These are phyloP conservation scores for Myxozyma nipponensis DNA, from an alignment of 805 yeast genomes.

Conservation along the genomic window DNA sequence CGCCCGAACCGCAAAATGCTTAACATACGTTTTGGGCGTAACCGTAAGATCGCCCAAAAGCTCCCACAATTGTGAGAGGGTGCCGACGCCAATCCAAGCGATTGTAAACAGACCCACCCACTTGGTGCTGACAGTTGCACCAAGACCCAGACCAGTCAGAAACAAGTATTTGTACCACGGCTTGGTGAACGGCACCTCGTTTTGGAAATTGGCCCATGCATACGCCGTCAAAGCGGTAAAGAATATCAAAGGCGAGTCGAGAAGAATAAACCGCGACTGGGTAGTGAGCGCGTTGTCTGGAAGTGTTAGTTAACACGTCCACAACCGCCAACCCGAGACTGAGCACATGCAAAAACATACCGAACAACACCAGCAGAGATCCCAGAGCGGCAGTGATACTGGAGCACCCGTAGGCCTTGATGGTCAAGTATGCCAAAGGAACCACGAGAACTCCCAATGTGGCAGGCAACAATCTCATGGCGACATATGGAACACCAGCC, in stretches of 20 bases:
- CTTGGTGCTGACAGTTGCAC: conserved; percentile 56
- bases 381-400: conserved; percentile 50
- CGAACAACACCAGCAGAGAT: conserved; percentile 52
- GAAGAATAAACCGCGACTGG: conserved; percentile 53
- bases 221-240: conserved; percentile 47
- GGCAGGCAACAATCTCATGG: conserved; percentile 57
- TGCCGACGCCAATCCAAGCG: conserved; percentile 55
- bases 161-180: conserved; percentile 54
- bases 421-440: conserved; percentile 50
- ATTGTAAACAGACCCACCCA: conserved; percentile 68
- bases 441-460: conserved; percentile 52
- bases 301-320: neutral
- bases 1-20: conserved; percentile 43
- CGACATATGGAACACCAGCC: conserved; percentile 47
- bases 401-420: conserved; percentile 55
- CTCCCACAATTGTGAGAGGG: conserved; percentile 58
- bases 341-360: conserved; percentile 5
- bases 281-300: conserved; percentile 56
- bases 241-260: conserved; percentile 45
- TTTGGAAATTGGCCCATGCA: conserved; percentile 49
- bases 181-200: conserved; percentile 43
- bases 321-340: neutral
- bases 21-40: conserved; percentile 38
- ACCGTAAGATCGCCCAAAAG: conserved; percentile 59
- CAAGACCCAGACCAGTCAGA: conserved; percentile 50